Conservation (phyloP, 169 alveolate species). For the Babesia bigemina region DNA sequence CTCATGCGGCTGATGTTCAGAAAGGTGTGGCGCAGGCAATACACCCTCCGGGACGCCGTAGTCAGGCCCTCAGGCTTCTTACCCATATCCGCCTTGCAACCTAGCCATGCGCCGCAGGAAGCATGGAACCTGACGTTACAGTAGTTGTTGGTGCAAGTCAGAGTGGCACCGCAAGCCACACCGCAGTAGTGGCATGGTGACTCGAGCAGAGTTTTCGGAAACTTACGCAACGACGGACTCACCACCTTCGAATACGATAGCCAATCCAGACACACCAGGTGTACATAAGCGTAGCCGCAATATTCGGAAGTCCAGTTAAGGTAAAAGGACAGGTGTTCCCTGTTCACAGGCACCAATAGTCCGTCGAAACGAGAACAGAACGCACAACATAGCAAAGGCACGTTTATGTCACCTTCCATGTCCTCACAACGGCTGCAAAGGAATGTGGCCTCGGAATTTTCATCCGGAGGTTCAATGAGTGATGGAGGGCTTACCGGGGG, state of each 20-base stretch:
- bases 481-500: background rate
- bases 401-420: conserved; percentile 20
- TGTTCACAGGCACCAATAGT: conserved; percentile 48
- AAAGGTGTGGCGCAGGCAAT: conserved; percentile 64
- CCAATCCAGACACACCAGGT: conserved; percentile 64
- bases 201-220: conserved; percentile 50
- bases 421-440: conserved; percentile 58
- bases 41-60: conserved; percentile 40
- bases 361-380: conserved; percentile 68
- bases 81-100: conserved; percentile 64
- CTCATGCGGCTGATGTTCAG: conserved; percentile 35
- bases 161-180: conserved; percentile 56
- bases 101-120: conserved; percentile 66
- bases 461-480: background rate
- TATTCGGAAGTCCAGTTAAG: conserved; percentile 50
- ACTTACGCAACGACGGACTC: conserved; percentile 19
- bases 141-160: conserved; percentile 46
- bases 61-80: conserved; percentile 47
- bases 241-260: conserved; percentile 38
- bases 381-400: conserved; percentile 63
- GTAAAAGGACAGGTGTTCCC: conserved; percentile 30
- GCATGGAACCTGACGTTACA: conserved; percentile 64
- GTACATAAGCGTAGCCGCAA: conserved; percentile 53
- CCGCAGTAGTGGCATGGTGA: conserved; percentile 66
- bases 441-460: conserved; percentile 20